These are phyloP conservation scores for Knoxdaviesia capensis DNA, from an alignment of 2,329 filamentous ascomycete genomes.

Conservation along the genomic window DNA sequence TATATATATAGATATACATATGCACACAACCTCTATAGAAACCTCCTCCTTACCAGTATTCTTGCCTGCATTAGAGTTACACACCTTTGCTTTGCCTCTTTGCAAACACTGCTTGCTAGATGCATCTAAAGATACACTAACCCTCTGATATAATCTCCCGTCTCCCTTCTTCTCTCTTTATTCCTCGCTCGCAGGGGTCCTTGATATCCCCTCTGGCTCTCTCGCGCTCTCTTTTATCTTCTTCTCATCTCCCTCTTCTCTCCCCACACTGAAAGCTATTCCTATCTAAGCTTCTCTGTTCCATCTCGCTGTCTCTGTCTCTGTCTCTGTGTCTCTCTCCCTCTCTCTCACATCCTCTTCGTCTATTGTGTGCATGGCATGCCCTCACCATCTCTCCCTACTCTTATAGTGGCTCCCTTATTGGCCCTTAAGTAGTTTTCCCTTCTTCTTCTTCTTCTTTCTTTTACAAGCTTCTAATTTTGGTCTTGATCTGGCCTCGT, in stretches of 20 bases:
- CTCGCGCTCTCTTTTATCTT: not conserved
- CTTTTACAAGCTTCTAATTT: conserved; percentile 1
- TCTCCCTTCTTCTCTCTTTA: not conserved
- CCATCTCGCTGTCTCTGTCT: not conserved
- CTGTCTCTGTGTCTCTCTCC: not conserved
- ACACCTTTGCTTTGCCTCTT: not conserved
- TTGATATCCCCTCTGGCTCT: not conserved
- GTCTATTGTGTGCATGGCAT: not conserved
- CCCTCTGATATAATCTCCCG: no score
- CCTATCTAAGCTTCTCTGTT: not conserved
- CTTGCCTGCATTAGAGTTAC: not conserved
- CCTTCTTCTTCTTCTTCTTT: conserved; percentile 1
- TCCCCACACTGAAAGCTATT: not conserved
- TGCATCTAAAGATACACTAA: no score
- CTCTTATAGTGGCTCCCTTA: not conserved
- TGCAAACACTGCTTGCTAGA: no score
- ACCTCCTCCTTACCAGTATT: no score
- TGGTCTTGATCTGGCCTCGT: not conserved
- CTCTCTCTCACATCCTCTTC: not conserved
- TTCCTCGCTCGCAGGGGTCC: not conserved
- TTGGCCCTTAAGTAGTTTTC: not conserved
- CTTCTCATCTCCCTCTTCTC: not conserved
- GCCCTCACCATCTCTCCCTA: not conserved
- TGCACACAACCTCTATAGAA: no score
- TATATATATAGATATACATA: not conserved